These are phyloP conservation scores for Rutstroemia sp. DNA, from an alignment of 2,329 filamentous ascomycete genomes.

Conservation along the genomic window DNA sequence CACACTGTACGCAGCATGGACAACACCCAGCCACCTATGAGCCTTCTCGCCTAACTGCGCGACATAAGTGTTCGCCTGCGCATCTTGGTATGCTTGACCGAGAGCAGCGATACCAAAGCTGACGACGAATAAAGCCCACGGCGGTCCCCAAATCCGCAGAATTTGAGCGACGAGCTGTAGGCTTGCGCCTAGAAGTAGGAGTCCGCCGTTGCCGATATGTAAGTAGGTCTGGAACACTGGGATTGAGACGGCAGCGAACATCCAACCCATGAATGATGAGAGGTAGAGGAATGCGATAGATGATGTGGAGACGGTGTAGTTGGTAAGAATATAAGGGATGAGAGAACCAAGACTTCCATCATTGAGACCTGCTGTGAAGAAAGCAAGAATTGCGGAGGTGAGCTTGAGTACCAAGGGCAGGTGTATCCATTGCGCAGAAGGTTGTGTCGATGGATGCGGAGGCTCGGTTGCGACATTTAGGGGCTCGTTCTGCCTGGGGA, in stretches of 20 bases:
- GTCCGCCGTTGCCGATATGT: constrained; percentile 45
- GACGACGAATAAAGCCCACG: constrained; percentile 47
- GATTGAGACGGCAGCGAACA: constrained; percentile 39
- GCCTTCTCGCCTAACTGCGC: constrained; percentile 38
- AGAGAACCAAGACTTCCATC: constrained; percentile 57
- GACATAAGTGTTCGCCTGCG: constrained; percentile 56
- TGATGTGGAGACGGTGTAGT: constrained; percentile 46
- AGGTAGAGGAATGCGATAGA: constrained; percentile 45
- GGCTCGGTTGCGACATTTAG: neutral
- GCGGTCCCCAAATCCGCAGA: constrained; percentile 48
- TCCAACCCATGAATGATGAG: constrained; percentile 52
- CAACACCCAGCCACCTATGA: constrained; percentile 55
- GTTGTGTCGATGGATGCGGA: neutral
- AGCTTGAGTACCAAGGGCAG: constrained; percentile 34
- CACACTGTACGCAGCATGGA: constrained; percentile 50
- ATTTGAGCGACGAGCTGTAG: constrained; percentile 48
- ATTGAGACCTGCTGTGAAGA: constrained; percentile 58
- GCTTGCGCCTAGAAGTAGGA: constrained; percentile 47
- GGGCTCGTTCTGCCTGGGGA: constrained; percentile 18
- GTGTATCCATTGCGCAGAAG: neutral
- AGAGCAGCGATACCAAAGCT: constrained; percentile 52
- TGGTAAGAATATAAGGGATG: constrained; percentile 53
- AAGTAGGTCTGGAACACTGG: constrained; percentile 46
- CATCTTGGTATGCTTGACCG: constrained; percentile 57
- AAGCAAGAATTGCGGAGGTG: constrained; percentile 49